Conservation (phyloP, 306 rosid genomes). For the Pachyrhizus erosus region DNA sequence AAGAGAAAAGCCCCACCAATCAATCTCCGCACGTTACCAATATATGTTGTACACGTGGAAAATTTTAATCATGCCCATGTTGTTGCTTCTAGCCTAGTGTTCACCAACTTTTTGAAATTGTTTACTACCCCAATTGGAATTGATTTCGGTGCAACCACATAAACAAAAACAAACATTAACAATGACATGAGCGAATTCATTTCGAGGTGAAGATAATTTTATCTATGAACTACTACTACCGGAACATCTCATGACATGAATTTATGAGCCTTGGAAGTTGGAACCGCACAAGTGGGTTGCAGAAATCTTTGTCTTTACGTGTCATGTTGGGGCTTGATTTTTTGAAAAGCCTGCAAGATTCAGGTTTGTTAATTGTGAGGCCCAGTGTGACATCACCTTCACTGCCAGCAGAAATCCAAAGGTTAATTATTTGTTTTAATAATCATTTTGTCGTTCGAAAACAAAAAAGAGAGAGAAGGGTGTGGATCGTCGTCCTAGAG, state of each 20-base stretch:
- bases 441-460: background rate
- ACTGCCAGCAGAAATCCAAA: background rate
- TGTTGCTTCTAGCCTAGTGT: constrained; percentile 46
- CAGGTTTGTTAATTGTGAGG: background rate
- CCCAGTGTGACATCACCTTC: constrained; percentile 34
- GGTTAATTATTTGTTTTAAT: background rate
- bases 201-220: background rate
- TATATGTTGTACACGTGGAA: constrained; percentile 29
- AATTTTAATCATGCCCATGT: background rate
- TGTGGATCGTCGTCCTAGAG: background rate
- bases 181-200: background rate
- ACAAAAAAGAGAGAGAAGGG: background rate
- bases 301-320: constrained; percentile 12
- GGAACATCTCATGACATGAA: background rate
- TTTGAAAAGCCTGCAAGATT: background rate
- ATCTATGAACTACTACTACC: background rate
- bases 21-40: constrained; percentile 43
- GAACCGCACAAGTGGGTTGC: constrained; percentile 3
- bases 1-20: constrained; percentile 38
- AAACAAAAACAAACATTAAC: background rate
- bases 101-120: background rate
- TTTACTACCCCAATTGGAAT: constrained; percentile 20
- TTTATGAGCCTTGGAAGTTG: background rate
- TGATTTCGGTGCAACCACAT: background rate
- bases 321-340: background rate